Conservation (phyloP, 495 filamentous ascomycete genomes). For the Pyronema omphalodes region DNA sequence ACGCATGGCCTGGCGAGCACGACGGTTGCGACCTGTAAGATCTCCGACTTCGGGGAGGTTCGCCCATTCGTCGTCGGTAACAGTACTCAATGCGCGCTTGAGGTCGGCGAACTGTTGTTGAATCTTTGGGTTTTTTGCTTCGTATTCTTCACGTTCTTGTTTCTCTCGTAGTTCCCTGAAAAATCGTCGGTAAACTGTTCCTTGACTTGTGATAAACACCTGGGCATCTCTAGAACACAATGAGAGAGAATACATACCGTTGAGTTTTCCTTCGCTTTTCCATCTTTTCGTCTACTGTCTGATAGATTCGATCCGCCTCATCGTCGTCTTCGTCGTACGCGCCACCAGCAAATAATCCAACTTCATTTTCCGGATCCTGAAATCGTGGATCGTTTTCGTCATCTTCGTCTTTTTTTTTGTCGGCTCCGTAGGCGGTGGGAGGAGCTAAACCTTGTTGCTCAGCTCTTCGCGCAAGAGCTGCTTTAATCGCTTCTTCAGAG, state of each 20-base stretch:
- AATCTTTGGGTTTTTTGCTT: slow-evolving; percentile 93
- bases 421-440: slow-evolving; percentile 59
- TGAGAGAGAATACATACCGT: slow-evolving; percentile 52
- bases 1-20: slow-evolving; percentile 61
- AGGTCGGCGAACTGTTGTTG: slow-evolving; percentile 95
- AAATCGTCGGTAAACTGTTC: slow-evolving; percentile 29
- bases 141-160: slow-evolving; percentile 82
- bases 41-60: slow-evolving; percentile 90
- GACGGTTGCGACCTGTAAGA: slow-evolving; percentile 78
- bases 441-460: slow-evolving; percentile 66
- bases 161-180: slow-evolving; percentile 83
- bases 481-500: slow-evolving; percentile 95
- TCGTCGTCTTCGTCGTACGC: slow-evolving; percentile 93
- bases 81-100: slow-evolving; percentile 68
- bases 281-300: slow-evolving; percentile 92
- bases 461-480: slow-evolving; percentile 80
- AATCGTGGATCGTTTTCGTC: slow-evolving; percentile 73
- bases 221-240: slow-evolving; percentile 10
- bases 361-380: slow-evolving; percentile 93
- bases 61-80: slow-evolving; percentile 94
- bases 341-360: slow-evolving; percentile 82
- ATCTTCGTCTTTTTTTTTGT: slow-evolving; percentile 61
- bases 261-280: slow-evolving; percentile 63
- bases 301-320: slow-evolving; percentile 89
- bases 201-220: slow-evolving; percentile 58